Evolutionary conservation across 805 yeast genomes (phyloP).

Genomic region (Ogataea kodamae): DNA sequence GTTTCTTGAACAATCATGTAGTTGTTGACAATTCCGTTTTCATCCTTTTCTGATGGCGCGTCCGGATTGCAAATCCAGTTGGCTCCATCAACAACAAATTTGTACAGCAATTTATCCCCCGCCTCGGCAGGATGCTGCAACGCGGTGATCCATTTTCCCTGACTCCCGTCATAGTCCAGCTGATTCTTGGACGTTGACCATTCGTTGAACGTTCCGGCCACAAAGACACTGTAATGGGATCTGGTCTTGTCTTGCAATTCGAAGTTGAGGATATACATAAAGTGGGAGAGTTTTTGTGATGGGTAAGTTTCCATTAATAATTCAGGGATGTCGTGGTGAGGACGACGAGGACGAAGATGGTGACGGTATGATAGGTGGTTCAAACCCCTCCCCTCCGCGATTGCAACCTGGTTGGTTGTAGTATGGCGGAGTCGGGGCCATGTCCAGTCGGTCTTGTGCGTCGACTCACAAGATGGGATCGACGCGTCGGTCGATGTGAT

Average conservation of each 20-base stretch:
- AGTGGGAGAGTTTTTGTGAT: constrained; percentile 7
- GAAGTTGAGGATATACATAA: constrained; percentile 11
- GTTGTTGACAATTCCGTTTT: constrained; percentile 28
- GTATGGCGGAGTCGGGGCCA: too few species aligned
- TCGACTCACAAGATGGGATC: constrained; percentile 3
- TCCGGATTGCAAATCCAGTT: constrained; percentile 28
- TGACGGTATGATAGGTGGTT: too few species aligned
- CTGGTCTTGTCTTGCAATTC: constrained; percentile 18
- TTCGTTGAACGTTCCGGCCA: constrained; percentile 25
- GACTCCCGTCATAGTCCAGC: constrained; percentile 5
- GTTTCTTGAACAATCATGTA: constrained; percentile 9
- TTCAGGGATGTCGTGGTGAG: too few species aligned
- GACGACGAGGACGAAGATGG: too few species aligned
- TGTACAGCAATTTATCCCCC: constrained; percentile 24
- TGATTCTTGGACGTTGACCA: constrained; percentile 17
- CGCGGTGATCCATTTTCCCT: constrained; percentile 11
- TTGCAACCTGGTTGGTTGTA: too few species aligned
- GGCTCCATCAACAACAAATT: constrained; percentile 27
- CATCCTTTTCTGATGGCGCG: constrained; percentile 24
- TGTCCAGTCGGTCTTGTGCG: neutral
- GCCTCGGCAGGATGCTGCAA: constrained; percentile 1
- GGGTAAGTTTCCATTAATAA: neutral
- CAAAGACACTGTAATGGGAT: constrained; percentile 9
- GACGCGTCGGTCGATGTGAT: constrained; percentile 5
- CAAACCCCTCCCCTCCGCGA: too few species aligned